Base-by-base conservation (phyloP, 208 protist species). In the Leishmania gerbilli region DNA sequence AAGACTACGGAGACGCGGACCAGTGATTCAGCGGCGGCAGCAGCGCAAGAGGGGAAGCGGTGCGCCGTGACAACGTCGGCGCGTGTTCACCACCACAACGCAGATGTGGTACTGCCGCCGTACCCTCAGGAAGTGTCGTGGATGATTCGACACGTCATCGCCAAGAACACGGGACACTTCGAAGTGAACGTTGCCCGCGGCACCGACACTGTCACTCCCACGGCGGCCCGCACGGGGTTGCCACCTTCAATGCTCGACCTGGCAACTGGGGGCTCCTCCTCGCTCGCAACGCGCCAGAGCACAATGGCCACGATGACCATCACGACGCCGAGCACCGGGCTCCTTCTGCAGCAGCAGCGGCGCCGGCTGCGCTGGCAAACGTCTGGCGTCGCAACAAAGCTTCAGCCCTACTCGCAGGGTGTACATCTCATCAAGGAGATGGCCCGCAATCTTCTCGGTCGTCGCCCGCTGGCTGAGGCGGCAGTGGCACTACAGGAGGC, bases 161-260 rank as follows among this genome's bases (percentile, higher is more conserved):
- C 82, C 9, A 86, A 78, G 77, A 86, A 86, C 58, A 74, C 78
- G 19, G 82, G 82, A 5, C 82, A 82, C 49, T 86, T 82, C 42
- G 82, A 86, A 67, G 74, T 86, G n/a, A 86, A 82, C 78, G 55
- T 80, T 11, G 42, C 60, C 51, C 82, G 78, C 64, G 82, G 78
- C 58, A 82, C 82, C 19, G 82, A 86, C 79, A 86, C 74, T 7
- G 64, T 86, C 67, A 79, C 71, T 21, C 64, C 82, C 1, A 74
- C 67, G 27, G 15, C 47, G 11, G n/a, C 19, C 7, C 64, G 49
- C 5, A 42, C 19, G 6, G 65, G 49, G 19, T 56, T 55, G 31
- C 65, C 71, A 17, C 60, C 74, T 1, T 55, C 77, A 21, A 58
- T 86, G 82, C 64, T 79, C 37, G 82, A 86, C n/a, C 55, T 71